Evolutionary conservation across 495 filamentous ascomycete genomes (phyloP), one percentile per base, ranked within the genome.

Genomic region (Mytilinidion resinicola): DNA sequence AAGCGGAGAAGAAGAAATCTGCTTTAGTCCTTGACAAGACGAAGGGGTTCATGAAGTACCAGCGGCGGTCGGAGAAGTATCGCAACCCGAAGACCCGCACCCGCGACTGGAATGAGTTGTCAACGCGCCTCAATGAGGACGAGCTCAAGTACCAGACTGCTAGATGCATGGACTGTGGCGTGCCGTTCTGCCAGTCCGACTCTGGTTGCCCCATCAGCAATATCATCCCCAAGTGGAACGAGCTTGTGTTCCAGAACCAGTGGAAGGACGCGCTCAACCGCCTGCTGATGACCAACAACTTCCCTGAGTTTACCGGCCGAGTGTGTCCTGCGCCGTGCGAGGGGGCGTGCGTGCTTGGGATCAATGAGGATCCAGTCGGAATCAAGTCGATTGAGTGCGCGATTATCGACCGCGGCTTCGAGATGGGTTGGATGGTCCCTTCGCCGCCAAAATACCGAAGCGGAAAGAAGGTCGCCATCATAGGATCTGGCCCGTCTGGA

Each of bases 301-400:
- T 99, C 82, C 93, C 93, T 25, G 93, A 99, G 70, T 97, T 97
- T 74, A 99, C 93, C 62, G 93, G 93, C 48, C 92, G 93, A 76
- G 93, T 99, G 53, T 99, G 93, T 75, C 93, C 93, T 52, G 93
- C 93, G 60, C 93, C 93, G 71, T 99, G 93, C 66, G 93, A 99
- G 72, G 93, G 93, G 69, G 90, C 93, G 38, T 99, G 93, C 73
- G 95, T 97, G 17, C 82, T 99, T 25, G 93, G 93, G 30, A 99
- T 99, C 80, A 99, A 96, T 61, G 95, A 97, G 69, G 92, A 97
- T 68, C 93, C 93, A 19, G 84, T 99, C 42, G 93, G 93, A 67
- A 99, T 99, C 80, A 99, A 99, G 77, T 96, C 90, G 0, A 97
- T 99, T 62, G 93, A 99, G 70, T 99, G 93, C 71, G 93, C 93